Percentiles rank a stretch among this genome's conserved stretches.
Evolutionary conservation across 192 early-diverging fungal genomes (phyloP).

Genomic region (Umbelopsis vinacea): DNA sequence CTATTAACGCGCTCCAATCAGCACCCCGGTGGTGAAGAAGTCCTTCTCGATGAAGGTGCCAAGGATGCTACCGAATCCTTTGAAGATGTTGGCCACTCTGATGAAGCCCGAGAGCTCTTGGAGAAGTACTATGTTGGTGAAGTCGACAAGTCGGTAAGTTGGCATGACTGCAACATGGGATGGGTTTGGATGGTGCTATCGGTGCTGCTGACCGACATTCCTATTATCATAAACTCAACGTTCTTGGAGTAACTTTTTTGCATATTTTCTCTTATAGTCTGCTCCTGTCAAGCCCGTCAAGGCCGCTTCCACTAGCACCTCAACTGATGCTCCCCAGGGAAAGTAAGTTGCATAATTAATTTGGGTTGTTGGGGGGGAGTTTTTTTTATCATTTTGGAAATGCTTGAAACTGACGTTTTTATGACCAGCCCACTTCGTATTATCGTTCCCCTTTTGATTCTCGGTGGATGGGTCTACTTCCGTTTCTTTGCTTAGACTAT

Average conservation of each 20-base stretch:
- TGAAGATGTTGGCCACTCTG: constrained; percentile 97
- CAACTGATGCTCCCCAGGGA: constrained; percentile 20
- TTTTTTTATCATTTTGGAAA: neutral
- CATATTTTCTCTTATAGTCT: constrained; percentile 26
- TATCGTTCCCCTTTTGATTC: constrained; percentile 31
- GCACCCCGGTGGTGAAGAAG: constrained; percentile 99
- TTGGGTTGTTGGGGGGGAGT: neutral
- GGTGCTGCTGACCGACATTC: constrained; percentile 4
- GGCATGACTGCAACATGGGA: neutral
- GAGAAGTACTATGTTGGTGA: constrained; percentile 76
- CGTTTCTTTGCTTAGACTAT: constrained; percentile 33
- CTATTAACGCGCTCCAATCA: constrained; percentile 36
- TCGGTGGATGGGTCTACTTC: constrained; percentile 35
- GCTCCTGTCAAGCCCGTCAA: constrained; percentile 26
- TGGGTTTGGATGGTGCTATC: neutral
- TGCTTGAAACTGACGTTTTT: neutral
- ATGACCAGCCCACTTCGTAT: constrained; percentile 37
- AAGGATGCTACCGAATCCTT: constrained; percentile 92
- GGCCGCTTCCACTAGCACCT: neutral
- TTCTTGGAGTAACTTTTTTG: constrained; percentile 3
- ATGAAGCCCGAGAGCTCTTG: constrained; percentile 90
- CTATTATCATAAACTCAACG: no score
- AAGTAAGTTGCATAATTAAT: constrained; percentile 32
- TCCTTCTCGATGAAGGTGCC: constrained; percentile 89
- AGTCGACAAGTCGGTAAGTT: constrained; percentile 59